Percentiles rank a stretch among this genome's conserved stretches.
phyloP scores from a whole-genome alignment of 176 grass and related monocot species.

The Carex pumila region DNA sequence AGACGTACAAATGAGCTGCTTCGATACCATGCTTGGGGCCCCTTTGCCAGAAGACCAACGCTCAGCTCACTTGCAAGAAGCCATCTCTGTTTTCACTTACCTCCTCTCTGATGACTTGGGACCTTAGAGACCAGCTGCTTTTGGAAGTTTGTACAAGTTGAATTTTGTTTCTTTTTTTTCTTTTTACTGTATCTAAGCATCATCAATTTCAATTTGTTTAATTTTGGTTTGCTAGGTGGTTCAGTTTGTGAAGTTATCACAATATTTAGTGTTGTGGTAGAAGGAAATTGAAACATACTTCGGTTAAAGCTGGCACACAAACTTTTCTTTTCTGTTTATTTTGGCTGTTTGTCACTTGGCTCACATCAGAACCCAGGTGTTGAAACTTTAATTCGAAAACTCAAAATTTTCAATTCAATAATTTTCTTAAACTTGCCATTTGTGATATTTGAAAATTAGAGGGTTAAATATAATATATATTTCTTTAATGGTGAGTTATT shows the following conservation, averaged over 20 bases:
- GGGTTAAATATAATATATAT: no score
- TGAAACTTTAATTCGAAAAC: no score
- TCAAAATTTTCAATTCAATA: no score
- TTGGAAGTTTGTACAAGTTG: background rate
- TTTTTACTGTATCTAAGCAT: background rate
- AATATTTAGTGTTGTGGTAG: background rate
- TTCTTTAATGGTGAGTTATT: no score
- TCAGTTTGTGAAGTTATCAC: background rate
- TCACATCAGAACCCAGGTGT: background rate
- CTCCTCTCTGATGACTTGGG: conserved; percentile 32
- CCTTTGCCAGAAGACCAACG: conserved; percentile 46
- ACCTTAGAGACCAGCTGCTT: conserved; percentile 11
- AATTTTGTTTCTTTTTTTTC: background rate
- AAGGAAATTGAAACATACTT: background rate
- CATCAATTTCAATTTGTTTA: background rate
- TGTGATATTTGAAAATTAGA: no score
- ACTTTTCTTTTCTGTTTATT: background rate
- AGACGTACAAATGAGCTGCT: conserved; percentile 56
- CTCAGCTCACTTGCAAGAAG: conserved; percentile 48
- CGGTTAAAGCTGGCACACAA: background rate
- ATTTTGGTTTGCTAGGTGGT: background rate
- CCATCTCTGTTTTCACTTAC: conserved; percentile 55
- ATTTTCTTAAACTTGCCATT: no score
- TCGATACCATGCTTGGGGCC: conserved; percentile 53
- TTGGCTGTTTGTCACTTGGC: background rate